Evolutionary conservation across 768 basidiomycete species (phyloP), one percentile per base, ranked within the genome.

Genomic region (Amanita brunnescens): DNA sequence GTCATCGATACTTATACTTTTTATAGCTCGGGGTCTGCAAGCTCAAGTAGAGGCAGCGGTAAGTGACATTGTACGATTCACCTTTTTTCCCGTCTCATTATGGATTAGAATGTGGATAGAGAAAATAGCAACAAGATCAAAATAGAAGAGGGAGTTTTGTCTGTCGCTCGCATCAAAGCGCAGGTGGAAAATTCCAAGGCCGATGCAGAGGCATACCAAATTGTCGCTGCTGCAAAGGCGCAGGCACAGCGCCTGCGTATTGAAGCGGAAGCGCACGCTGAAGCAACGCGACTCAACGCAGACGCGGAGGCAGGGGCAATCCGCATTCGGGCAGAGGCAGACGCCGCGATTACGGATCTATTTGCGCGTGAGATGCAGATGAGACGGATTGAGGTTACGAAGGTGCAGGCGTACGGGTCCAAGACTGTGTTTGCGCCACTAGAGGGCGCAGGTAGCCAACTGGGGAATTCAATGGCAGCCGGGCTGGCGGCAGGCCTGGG

Each of bases 111-210:
- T 54, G 87, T 90, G 47, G 87, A 90, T 65, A 70, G 88, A 50
- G 89, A 91, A 66, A 91, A 91, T 61, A 85, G 83, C 67, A 91
- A 91, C 68, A 84, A 85, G 63, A 83, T 90, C 59, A 91, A 90
- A 67, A 83, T 87, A 58, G 85, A 91, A 63, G 81, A 91, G 65
- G 89, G 88, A 57, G 74, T 83, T 13, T 74, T 91, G 44, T 70
- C 82, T 8, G 89, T 91, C 9, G 82, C 87, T 14, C 79, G 77
- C 39, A 87, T 91, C 69, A 86, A 82, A 59, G 86, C 85, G 1
- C 75, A 86, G 62, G 55, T 79, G 5, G 77, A 73, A 39, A 76
- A 74, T 53, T 78, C 87, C 0, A 70, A 82, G 64, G 81, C 88
- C 13, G 88, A 91, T 62, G 72, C 86, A 0, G 79, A 87, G 40